Percentiles rank a stretch among this genome's conserved stretches.
These are phyloP conservation scores for Butyriboletus loyo DNA, from an alignment of 768 basidiomycete genomes.

Conservation along the genomic window DNA sequence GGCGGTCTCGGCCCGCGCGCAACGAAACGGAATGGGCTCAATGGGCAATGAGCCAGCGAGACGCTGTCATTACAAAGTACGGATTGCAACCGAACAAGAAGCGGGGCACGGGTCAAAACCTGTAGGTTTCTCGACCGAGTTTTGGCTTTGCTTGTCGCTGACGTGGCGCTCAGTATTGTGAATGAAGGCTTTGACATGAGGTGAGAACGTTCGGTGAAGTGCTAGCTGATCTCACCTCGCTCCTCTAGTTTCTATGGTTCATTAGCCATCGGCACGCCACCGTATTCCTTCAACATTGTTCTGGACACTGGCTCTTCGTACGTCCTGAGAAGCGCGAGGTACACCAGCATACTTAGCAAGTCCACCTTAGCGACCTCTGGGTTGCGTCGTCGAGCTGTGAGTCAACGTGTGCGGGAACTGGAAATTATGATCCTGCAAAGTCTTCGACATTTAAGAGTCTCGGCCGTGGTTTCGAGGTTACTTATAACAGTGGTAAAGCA, in stretches of 20 bases:
- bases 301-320: conserved; percentile 49
- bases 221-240: background rate
- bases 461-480: conserved; percentile 35
- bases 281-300: conserved; percentile 44
- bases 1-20: conserved; percentile 8
- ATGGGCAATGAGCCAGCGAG: conserved; percentile 47
- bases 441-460: conserved; percentile 37
- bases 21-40: conserved; percentile 21
- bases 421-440: conserved; percentile 32
- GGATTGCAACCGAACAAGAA: conserved; percentile 30
- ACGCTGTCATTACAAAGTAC: conserved; percentile 48
- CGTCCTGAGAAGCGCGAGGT: conserved; percentile 2
- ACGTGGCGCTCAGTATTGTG: conserved; percentile 42
- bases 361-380: conserved; percentile 49
- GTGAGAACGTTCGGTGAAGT: conserved; percentile 27
- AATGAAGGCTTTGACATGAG: conserved; percentile 66
- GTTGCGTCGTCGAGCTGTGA: conserved; percentile 37
- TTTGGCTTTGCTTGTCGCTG: background rate
- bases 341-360: background rate
- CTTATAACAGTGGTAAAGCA: conserved; percentile 47
- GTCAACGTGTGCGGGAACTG: conserved; percentile 31
- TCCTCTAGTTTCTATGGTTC: conserved; percentile 32
- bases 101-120: conserved; percentile 46
- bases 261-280: conserved; percentile 44
- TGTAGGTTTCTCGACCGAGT: conserved; percentile 31